Conservation (phyloP, 805 yeast genomes). For the Kuraishia ogatae region DNA sequence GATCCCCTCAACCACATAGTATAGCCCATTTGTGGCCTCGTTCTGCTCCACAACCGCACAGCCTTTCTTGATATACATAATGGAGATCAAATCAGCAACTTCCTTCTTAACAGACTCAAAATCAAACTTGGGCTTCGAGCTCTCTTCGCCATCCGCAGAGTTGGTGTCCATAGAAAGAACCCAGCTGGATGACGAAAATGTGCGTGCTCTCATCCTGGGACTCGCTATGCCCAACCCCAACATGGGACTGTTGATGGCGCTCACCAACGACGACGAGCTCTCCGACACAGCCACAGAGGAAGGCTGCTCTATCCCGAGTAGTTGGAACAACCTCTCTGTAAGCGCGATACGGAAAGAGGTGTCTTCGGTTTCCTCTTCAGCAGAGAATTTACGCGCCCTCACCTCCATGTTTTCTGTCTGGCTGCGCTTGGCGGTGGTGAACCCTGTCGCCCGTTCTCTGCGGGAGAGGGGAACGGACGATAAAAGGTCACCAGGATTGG, state of each 20-base stretch:
- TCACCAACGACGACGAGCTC: background rate
- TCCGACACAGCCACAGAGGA: background rate
- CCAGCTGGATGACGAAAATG: background rate
- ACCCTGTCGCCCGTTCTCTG: slow-evolving; percentile 2
- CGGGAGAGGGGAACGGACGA: slow-evolving; percentile 72
- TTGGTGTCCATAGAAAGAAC: background rate
- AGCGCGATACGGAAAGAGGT: slow-evolving; percentile 53
- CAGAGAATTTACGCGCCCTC: slow-evolving; percentile 32
- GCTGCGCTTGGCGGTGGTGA: background rate
- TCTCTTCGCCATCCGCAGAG: background rate
- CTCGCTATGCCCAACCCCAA: background rate
- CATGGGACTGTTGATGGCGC: background rate
- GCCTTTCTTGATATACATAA: slow-evolving; percentile 45
- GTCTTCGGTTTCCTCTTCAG: slow-evolving; percentile 68
- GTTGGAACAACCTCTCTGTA: slow-evolving; percentile 59
- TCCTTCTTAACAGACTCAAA: slow-evolving; percentile 46
- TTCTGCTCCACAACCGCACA: slow-evolving; percentile 54
- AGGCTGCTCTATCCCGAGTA: slow-evolving; percentile 49
- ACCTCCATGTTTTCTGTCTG: slow-evolving; percentile 14
- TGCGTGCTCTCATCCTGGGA: background rate
- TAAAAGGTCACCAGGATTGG: slow-evolving; percentile 79
- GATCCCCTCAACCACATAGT: slow-evolving; percentile 71
- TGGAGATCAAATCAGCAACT: slow-evolving; percentile 50
- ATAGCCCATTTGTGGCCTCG: slow-evolving; percentile 64
- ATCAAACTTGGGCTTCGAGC: slow-evolving; percentile 15